These are phyloP conservation scores for Cladosporium colombiae DNA, from an alignment of 2,329 filamentous ascomycete species.

Conservation along the genomic window DNA sequence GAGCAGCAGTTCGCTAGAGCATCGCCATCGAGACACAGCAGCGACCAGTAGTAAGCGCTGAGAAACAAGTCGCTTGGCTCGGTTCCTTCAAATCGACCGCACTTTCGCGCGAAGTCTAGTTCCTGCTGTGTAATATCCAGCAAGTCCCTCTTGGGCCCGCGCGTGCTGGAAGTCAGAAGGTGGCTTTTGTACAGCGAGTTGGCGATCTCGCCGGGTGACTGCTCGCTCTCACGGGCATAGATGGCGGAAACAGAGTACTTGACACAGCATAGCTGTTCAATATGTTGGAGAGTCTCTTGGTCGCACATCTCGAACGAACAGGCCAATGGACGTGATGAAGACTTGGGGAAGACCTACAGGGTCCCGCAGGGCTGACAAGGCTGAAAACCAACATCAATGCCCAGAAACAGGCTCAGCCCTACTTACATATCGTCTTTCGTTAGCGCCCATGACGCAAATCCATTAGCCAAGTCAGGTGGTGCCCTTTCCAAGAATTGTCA, in stretches of 20 bases:
- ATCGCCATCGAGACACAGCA: conserved; percentile 57
- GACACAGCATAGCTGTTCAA: conserved; percentile 29
- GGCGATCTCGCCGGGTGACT: conserved; percentile 31
- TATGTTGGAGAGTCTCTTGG: conserved; percentile 10
- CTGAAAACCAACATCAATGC: neutral
- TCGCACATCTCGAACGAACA: neutral
- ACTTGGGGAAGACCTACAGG: neutral
- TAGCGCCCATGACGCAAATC: neutral
- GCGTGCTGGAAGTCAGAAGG: conserved; percentile 29
- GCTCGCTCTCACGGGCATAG: conserved; percentile 29
- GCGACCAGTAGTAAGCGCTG: conserved; percentile 65
- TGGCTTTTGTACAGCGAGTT: conserved; percentile 31
- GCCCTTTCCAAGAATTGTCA: neutral
- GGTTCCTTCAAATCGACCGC: conserved; percentile 66
- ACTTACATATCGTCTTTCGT: neutral
- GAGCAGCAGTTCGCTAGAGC: conserved; percentile 56
- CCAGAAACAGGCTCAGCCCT: neutral
- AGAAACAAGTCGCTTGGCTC: conserved; percentile 68
- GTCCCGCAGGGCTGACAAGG: neutral
- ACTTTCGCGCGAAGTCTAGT: conserved; percentile 57
- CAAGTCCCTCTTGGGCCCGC: conserved; percentile 21
- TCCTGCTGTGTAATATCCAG: conserved; percentile 17
- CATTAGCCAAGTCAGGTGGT: neutral
- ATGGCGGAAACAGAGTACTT: conserved; percentile 28
- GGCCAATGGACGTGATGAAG: neutral